Percentiles rank a stretch among this genome's conserved stretches.
These are phyloP conservation scores for Mollisiaceae sp. DNA, from an alignment of 2,329 filamentous ascomycete species.

Conservation along the genomic window DNA sequence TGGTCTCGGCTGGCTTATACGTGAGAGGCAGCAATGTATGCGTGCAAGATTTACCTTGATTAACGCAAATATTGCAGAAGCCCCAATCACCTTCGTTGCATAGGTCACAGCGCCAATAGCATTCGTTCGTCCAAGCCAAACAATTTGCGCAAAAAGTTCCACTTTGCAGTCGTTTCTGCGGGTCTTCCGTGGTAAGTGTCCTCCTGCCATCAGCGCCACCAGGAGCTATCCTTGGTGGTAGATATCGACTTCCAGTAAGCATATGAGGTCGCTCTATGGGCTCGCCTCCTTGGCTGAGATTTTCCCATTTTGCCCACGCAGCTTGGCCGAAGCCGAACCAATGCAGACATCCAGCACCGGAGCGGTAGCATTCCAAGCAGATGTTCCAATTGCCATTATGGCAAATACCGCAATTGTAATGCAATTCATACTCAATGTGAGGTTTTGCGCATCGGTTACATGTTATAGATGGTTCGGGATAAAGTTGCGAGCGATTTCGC, in stretches of 20 bases:
- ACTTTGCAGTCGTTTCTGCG: conserved; percentile 69
- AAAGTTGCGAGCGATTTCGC: conserved; percentile 51
- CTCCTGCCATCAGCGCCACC: conserved; percentile 60
- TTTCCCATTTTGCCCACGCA: conserved; percentile 71
- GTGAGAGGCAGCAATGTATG: conserved; percentile 81
- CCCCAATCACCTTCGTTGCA: conserved; percentile 97
- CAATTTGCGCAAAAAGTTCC: conserved; percentile 88
- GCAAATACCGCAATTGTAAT: conserved; percentile 82
- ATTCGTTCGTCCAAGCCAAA: conserved; percentile 73
- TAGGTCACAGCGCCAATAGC: conserved; percentile 85
- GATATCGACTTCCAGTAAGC: conserved; percentile 62
- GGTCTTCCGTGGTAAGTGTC: conserved; percentile 69
- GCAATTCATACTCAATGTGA: conserved; percentile 83
- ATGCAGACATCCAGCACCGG: conserved; percentile 76
- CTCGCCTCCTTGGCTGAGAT: conserved; percentile 45
- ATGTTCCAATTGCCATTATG: conserved; percentile 75
- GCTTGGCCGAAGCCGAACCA: conserved; percentile 88
- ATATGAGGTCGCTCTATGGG: conserved; percentile 58
- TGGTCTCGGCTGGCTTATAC: conserved; percentile 53
- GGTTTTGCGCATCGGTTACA: conserved; percentile 73
- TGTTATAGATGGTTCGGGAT: conserved; percentile 71
- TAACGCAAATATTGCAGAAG: conserved; percentile 87
- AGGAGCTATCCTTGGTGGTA: conserved; percentile 54
- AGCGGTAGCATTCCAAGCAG: conserved; percentile 80
- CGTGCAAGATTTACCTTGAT: conserved; percentile 79